phyloP scores from a whole-genome alignment of 2,329 filamentous ascomycete genomes.

The Hypomyces rosellus region DNA sequence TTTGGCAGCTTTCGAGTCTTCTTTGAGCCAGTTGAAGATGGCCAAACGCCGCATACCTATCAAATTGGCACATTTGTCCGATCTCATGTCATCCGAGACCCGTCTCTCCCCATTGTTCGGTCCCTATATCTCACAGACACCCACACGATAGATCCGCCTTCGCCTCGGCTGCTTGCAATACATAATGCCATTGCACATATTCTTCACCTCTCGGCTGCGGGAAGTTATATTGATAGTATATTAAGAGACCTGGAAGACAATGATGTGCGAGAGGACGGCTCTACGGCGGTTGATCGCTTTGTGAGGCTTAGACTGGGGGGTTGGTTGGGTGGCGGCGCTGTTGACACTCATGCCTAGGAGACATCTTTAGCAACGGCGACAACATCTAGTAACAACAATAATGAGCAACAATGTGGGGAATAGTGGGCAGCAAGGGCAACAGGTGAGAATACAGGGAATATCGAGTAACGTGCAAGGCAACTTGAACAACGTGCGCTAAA shows the following conservation, averaged over 20 bases:
- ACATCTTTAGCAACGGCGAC: background rate
- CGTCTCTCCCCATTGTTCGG: conserved; percentile 21
- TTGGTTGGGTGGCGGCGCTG: background rate
- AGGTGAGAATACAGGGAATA: too few species aligned
- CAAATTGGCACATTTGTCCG: conserved; percentile 14
- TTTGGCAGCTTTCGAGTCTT: conserved; percentile 18
- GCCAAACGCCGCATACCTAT: conserved; percentile 23
- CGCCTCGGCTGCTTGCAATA: conserved; percentile 23
- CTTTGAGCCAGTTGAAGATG: conserved; percentile 10
- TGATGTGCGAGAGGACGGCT: conserved; percentile 2
- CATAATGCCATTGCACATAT: conserved; percentile 27
- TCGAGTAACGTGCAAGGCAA: too few species aligned
- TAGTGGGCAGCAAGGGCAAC: too few species aligned
- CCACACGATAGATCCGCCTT: conserved; percentile 25
- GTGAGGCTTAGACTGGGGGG: background rate
- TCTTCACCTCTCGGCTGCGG: conserved; percentile 25
- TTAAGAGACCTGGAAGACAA: background rate
- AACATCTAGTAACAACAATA: background rate
- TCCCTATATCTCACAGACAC: conserved; percentile 21
- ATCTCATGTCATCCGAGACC: background rate
- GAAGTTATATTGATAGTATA: conserved; percentile 23
- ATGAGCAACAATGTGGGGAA: background rate
- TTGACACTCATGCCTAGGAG: background rate
- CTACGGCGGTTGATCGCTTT: conserved; percentile 2
- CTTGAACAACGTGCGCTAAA: too few species aligned